A percentile compares a stretch with the other conserved stretches of the same genome.
These are phyloP conservation scores for Tylopilus subfusipes DNA, from an alignment of 768 basidiomycete genomes.

Conservation along the genomic window DNA sequence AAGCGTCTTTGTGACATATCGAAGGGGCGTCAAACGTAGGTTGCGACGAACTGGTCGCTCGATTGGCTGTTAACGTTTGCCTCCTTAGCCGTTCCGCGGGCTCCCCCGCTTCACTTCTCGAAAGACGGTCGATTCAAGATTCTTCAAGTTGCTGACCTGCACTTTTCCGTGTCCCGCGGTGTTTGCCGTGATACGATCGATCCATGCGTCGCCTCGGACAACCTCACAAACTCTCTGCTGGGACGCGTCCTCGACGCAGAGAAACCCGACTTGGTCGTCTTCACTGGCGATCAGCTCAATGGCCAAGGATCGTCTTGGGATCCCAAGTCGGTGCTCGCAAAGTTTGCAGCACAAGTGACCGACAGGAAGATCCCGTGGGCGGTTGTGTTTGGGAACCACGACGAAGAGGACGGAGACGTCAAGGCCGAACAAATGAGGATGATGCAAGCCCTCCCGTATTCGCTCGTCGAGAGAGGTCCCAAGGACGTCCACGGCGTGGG, in stretches of 20 bases:
- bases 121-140: slow-evolving; percentile 83
- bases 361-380: slow-evolving; percentile 84
- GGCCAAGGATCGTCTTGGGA: slow-evolving; percentile 92
- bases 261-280: slow-evolving; percentile 88
- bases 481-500: slow-evolving; percentile 84
- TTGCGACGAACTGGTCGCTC: not conserved
- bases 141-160: slow-evolving; percentile 89
- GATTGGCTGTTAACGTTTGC: not conserved
- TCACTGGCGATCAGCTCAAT: slow-evolving; percentile 91
- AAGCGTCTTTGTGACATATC: slow-evolving; percentile 61
- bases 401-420: slow-evolving; percentile 63
- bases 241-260: slow-evolving; percentile 68
- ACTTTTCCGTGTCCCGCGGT: slow-evolving; percentile 82
- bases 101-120: slow-evolving; percentile 80
- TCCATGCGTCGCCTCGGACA: slow-evolving; percentile 65
- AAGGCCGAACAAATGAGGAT: slow-evolving; percentile 65
- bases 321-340: slow-evolving; percentile 79
- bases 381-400: slow-evolving; percentile 93
- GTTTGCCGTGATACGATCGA: slow-evolving; percentile 67
- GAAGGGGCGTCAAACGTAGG: slow-evolving; percentile 73
- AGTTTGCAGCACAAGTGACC: slow-evolving; percentile 77
- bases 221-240: slow-evolving; percentile 72
- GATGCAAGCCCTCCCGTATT: slow-evolving; percentile 82
- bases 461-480: slow-evolving; percentile 76
- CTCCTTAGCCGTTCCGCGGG: slow-evolving; percentile 57